Evolutionary conservation across 352 stramenopile genomes (phyloP), one percentile per base, ranked within the genome.

Genomic region (Phytophthora sojae): DNA sequence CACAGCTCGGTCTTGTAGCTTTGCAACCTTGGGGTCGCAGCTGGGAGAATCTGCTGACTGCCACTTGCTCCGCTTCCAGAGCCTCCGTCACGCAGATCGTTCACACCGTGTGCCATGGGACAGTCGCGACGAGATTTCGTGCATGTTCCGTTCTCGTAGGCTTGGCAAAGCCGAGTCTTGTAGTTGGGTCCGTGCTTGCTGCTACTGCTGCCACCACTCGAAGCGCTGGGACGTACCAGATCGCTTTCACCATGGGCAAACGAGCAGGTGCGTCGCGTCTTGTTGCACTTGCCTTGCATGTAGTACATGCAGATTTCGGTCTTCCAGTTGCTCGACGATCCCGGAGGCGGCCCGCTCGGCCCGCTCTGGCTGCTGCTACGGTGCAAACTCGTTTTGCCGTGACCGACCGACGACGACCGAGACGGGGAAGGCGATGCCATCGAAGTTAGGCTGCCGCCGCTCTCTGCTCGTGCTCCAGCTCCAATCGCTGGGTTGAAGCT

Each of bases 301-400:
- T 95, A 96, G 70, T 96, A 96, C 83, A 96, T 90, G 66, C 89
- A 96, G 63, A 96, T 90, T 65, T 96, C 89, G 15, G 89, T 96
- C 73, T 96, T 96, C 89, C 89, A 95, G 70, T 96, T 96, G 71
- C 75, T 88, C 21, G 73, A 73, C 9, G 75, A 75, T 15, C 64
- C 72, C 25, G 49, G 61, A 6, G 65, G 62, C 55, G 67, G 71
- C 57, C 64, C 76, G 11, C 57, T 78, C 14, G 61, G 17, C 60
- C 60, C 64, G 11, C 68, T 69, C 25, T 62, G 64, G 19, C 58
- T 80, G 25, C 66, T 75, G 29, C 76, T 77, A 42, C 75, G 78
- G n/a, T 83, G 76, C 37, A 81, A 65, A 30, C 39, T 77, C 5
- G 74, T 67, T 35, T 81, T 81, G 25, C 61, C 62, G 37, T 71